Percentiles rank a stretch among this genome's conserved stretches.
Conservation (phyloP, 768 basidiomycete genomes). For the Trametes meyenii region DNA sequence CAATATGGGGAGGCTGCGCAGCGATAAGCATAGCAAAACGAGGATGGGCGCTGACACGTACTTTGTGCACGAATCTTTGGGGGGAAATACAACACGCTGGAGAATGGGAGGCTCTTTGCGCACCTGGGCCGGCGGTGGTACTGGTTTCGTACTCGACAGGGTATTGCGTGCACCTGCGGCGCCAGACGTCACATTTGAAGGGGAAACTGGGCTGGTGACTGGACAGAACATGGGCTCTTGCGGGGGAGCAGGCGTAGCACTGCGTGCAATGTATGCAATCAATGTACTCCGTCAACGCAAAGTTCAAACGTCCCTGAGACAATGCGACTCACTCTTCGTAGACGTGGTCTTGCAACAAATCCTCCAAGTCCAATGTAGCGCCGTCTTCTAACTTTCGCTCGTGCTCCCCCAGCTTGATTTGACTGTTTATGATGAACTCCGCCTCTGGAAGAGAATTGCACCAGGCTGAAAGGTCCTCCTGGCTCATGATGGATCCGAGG, state of each 20-base stretch:
- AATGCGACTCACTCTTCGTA: slow-evolving; percentile 68
- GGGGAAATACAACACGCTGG: slow-evolving; percentile 67
- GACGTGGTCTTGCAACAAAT: slow-evolving; percentile 71
- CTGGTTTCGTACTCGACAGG: slow-evolving; percentile 54
- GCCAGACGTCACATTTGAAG: slow-evolving; percentile 1
- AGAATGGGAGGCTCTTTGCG: slow-evolving; percentile 57
- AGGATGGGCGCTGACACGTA: slow-evolving; percentile 38
- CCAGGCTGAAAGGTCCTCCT: slow-evolving; percentile 61
- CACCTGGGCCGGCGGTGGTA: slow-evolving; percentile 64
- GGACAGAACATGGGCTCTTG: slow-evolving; percentile 20
- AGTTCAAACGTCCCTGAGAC: slow-evolving; percentile 19
- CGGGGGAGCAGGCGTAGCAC: slow-evolving; percentile 13
- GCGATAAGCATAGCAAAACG: slow-evolving; percentile 2
- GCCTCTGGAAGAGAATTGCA: slow-evolving; percentile 50
- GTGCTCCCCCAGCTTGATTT: slow-evolving; percentile 38
- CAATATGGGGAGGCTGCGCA: slow-evolving; percentile 71
- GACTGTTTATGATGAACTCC: slow-evolving; percentile 43
- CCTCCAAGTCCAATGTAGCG: slow-evolving; percentile 62
- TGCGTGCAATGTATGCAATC: slow-evolving; percentile 5
- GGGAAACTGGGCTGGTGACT: slow-evolving; percentile 9
- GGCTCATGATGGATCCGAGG: slow-evolving; percentile 52
- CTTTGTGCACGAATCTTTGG: slow-evolving; percentile 79
- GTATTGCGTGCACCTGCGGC: background rate
- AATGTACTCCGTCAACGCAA: slow-evolving; percentile 8
- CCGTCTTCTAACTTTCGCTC: slow-evolving; percentile 47